Evolutionary conservation across 2,329 filamentous ascomycete species (phyloP), one percentile per base, ranked within the genome.

Genomic region (Leptographium radiaticola): DNA sequence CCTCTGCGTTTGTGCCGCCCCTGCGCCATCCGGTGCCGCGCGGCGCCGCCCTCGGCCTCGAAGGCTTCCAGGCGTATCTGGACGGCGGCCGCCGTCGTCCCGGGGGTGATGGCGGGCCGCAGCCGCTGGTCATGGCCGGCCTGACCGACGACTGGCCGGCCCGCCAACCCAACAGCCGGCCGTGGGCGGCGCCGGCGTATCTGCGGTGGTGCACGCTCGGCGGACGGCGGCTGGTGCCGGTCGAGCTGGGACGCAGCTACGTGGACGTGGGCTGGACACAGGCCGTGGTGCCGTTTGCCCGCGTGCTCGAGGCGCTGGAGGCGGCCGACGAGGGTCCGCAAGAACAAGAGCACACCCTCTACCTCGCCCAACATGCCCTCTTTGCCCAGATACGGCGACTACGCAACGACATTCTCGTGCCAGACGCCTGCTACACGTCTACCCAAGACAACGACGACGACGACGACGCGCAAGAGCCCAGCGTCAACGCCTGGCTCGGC

Each of bases 401-500:
- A 4, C 76, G 83, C 15, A 73, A 78, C 56, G 91, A 97, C 66
- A 87, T 97, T 53, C 69, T 70, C 30, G 75, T 88, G 13, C 93
- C 91, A 0, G 90, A 97, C 66, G 88, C 87, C 65, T 95, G 88
- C 73, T 95, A 86, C 71, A 79, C 83, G 7, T 67, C 73, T 2
- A 84, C 86, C 15, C 64, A 7, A 56, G 44, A 45, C 34, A 43
- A 12, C 46, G 16, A 16, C 44, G 42, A 44, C 18, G 20, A 48
- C 25, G 43, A 38, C 2, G 46, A 52, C 25, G 13, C 54, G 13
- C 73, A 73, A 8, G 75, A 80, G 25, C 88, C 88, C 0, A 72
- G 86, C 45, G 74, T 94, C 18, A 95, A 97, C 67, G 89, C 88
- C 9, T 98, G 93, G 93, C 85, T 97, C 58, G 93, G 93, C 0